Base-by-base conservation (phyloP, 169 alveolate genomes). In the Plasmodium coatneyi region DNA sequence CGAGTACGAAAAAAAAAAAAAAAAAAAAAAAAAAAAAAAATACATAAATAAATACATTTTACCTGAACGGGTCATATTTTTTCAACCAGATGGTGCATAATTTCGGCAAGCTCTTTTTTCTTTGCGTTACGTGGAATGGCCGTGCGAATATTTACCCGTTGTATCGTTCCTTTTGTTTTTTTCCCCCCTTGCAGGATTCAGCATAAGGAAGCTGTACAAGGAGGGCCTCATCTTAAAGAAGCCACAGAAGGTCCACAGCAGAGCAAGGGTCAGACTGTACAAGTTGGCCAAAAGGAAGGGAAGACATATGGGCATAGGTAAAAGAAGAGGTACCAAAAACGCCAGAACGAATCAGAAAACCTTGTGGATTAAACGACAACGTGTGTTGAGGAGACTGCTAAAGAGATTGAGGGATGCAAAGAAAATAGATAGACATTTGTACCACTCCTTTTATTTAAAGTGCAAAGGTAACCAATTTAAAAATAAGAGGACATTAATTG, bases 391-490 rank as follows among this genome's bases (percentile, higher is more conserved):
- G 95, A 98, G 99, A 92, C 98, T 99, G 91, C 97, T 99, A 93
- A 96, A 98, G 92, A 98, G 98, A 97, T 98, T 98, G 92, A 98
- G 99, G 94, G 99, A 98, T 92, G 92, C 98, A 74, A 98, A 98
- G 97, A 98, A 98, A 95, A 98, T 99, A 80, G 99, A 99, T 97
- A 97, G 97, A 94, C 99, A 98, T 96, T 97, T 98, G 98, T 99
- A 98, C 98, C 99, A 99, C 96, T 97, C 98, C 94, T 98, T 99
- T 97, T 99, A 99, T 98, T 89, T 98, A 96, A 98, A 97, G 41
- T 97, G 99, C 94, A 99, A 99, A 98, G 99, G 99, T 97, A 99
- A 99, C 97, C 99, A 97, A 95, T 99, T 97, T 98, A 98, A 98
- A 97, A 99, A 98, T 97, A 99, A 99, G 98, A 97, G 99, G 71